Conservation (phyloP, 1,284 basidiomycete species). For the Cutaneotrichosporon sp. region DNA sequence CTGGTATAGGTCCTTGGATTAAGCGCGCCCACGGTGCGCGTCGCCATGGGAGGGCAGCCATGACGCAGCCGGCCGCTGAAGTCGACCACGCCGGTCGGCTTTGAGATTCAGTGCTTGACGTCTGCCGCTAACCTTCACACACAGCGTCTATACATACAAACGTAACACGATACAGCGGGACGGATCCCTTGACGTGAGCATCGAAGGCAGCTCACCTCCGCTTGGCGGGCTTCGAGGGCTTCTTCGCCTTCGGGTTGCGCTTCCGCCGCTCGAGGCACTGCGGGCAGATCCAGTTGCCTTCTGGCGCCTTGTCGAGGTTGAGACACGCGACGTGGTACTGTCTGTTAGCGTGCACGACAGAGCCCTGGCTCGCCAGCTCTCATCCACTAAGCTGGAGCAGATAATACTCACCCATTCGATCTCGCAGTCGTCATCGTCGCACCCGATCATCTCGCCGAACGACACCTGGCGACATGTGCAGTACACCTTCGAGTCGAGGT, state of each 20-base stretch:
- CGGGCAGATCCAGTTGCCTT: constrained; percentile 79
- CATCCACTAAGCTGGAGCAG: too few species aligned
- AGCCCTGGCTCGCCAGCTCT: background rate
- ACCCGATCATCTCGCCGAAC: constrained; percentile 88
- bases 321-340: constrained; percentile 85
- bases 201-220: constrained; percentile 8
- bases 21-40: too few species aligned
- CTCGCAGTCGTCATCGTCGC: constrained; percentile 84
- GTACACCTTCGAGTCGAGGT: constrained; percentile 69
- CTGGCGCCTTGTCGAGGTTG: constrained; percentile 67
- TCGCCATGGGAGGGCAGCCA: too few species aligned
- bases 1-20: too few species aligned
- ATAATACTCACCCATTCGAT: constrained; percentile 83
- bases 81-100: background rate
- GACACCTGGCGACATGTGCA: constrained; percentile 84
- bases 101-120: background rate
- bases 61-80: background rate
- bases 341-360: background rate
- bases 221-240: constrained; percentile 25
- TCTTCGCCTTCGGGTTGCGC: constrained; percentile 37
- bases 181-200: background rate
- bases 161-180: background rate
- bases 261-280: constrained; percentile 51
- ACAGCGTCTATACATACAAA: constrained; percentile 5
- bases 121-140: background rate